Evolutionary conservation across 306 rosid species (phyloP).

Genomic region (Quillaja saponaria): DNA sequence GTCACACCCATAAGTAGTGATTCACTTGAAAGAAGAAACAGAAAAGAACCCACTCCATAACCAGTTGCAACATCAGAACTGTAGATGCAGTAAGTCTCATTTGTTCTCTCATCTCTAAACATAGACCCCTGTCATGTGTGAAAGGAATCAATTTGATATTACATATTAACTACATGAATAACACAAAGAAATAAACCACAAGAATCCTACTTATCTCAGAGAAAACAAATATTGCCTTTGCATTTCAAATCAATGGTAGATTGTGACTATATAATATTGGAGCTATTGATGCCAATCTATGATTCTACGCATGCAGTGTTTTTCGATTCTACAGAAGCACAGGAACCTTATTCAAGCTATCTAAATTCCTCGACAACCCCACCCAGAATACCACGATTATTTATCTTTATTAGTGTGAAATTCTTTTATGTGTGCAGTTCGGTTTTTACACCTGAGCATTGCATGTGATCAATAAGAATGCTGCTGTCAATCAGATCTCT

Average conservation of each 20-base stretch:
- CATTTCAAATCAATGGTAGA: neutral
- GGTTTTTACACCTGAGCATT: neutral
- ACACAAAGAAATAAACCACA: conserved; percentile 4
- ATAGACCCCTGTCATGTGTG: conserved; percentile 59
- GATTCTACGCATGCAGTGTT: neutral
- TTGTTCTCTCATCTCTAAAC: conserved; percentile 35
- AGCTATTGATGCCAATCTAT: neutral
- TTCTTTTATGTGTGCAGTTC: neutral
- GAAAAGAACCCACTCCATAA: conserved; percentile 80
- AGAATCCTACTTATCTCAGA: too few species aligned
- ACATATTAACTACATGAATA: neutral
- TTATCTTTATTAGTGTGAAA: neutral
- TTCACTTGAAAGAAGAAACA: conserved; percentile 84
- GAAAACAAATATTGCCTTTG: too few species aligned
- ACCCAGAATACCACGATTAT: neutral
- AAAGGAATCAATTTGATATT: conserved; percentile 7
- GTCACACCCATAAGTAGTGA: conserved; percentile 85
- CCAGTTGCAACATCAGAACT: conserved; percentile 95
- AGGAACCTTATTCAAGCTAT: neutral
- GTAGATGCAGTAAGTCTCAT: conserved; percentile 74
- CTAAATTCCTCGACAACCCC: neutral
- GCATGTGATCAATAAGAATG: too few species aligned
- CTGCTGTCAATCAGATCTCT: neutral
- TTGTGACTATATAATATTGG: neutral
- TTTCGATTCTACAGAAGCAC: neutral